Conservation (phyloP, 768 basidiomycete genomes). For the Podaxis carcinomalis region DNA sequence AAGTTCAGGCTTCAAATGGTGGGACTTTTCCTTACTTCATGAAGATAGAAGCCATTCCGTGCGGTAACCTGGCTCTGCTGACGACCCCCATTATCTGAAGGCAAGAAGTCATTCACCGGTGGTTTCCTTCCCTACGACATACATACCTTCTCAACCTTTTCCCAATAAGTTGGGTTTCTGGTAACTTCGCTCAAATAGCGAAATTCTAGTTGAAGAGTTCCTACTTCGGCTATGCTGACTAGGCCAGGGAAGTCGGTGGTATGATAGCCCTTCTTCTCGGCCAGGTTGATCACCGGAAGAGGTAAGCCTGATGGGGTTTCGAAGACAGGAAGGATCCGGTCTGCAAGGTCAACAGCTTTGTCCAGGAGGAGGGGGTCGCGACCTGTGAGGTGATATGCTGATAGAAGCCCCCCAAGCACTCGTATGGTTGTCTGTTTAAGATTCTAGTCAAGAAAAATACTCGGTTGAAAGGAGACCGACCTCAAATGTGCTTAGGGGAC, state of each 20-base stretch:
- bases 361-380: slow-evolving; percentile 67
- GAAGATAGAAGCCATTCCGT: slow-evolving; percentile 82
- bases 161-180: slow-evolving; percentile 77
- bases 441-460: not conserved
- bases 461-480: slow-evolving; percentile 34
- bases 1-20: not conserved
- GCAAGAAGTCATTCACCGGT: not conserved
- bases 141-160: slow-evolving; percentile 66
- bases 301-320: slow-evolving; percentile 81
- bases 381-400: slow-evolving; percentile 76
- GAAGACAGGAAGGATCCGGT: slow-evolving; percentile 82
- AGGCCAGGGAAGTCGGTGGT: slow-evolving; percentile 57
- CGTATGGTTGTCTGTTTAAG: slow-evolving; percentile 79
- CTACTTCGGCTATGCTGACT: slow-evolving; percentile 81
- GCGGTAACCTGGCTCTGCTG: slow-evolving; percentile 53
- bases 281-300: slow-evolving; percentile 74
- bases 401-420: slow-evolving; percentile 84
- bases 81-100: slow-evolving; percentile 63
- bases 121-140: not conserved
- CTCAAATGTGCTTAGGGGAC: slow-evolving; percentile 86
- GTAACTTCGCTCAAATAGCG: slow-evolving; percentile 81
- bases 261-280: slow-evolving; percentile 49
- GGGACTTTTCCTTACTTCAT: slow-evolving; percentile 48
- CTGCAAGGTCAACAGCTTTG: slow-evolving; percentile 77
- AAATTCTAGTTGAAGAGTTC: slow-evolving; percentile 87